These are phyloP conservation scores for Malus hybrid DNA, from an alignment of 331 rosid genomes.

Conservation along the genomic window DNA sequence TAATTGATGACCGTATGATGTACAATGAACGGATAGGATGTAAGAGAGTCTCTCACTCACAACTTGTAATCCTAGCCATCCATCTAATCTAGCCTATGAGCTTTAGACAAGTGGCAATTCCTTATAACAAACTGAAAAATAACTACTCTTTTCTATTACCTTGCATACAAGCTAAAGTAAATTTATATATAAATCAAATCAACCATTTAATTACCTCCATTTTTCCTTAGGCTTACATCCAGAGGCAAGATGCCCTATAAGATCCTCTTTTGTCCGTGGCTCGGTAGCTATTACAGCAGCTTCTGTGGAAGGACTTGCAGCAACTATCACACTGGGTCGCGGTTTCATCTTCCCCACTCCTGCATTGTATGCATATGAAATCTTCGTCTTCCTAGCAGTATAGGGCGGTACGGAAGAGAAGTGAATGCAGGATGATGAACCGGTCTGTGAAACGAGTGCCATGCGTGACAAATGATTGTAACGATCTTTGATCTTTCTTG, in stretches of 20 bases:
- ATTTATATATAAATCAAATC: not conserved
- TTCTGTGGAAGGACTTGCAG: conserved; percentile 80
- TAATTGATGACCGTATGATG: no score
- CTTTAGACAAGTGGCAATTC: no score
- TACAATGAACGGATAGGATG: no score
- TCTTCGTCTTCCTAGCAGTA: conserved; percentile 25
- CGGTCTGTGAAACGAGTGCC: conserved; percentile 39
- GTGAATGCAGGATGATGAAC: conserved; percentile 24
- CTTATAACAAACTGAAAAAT: not conserved
- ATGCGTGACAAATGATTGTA: not conserved
- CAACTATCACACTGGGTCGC: conserved; percentile 41
- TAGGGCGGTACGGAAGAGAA: conserved; percentile 27
- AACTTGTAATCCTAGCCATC: no score
- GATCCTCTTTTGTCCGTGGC: conserved; percentile 72
- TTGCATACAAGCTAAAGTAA: no score
- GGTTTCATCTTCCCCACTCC: conserved; percentile 21
- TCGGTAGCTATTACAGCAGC: conserved; percentile 58
- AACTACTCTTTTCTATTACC: no score
- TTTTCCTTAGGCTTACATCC: conserved; percentile 83
- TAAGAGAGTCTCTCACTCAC: no score
- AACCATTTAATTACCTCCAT: conserved; percentile 55
- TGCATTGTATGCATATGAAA: conserved; percentile 7
- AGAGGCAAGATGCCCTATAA: conserved; percentile 80
- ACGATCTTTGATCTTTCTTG: no score
- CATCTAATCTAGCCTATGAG: no score